Conservation (phyloP, 2,329 filamentous ascomycete genomes). For the Blumeria graminis region DNA sequence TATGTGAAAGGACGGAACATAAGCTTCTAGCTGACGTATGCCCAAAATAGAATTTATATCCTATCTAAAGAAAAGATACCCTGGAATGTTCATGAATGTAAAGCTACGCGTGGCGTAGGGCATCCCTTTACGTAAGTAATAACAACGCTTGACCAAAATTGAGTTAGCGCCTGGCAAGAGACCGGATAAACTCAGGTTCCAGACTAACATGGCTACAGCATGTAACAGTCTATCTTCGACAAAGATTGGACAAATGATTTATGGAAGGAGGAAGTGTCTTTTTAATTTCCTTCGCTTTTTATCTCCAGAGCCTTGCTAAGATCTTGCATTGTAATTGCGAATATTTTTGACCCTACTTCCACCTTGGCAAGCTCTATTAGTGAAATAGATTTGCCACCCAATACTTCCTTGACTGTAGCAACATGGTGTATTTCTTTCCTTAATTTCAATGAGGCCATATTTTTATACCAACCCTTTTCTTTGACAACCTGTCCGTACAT, state of each 20-base stretch:
- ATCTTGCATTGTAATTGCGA: background rate
- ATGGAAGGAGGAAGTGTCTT: background rate
- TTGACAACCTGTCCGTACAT: background rate
- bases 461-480: no score
- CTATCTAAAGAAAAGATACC: no score
- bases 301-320: background rate
- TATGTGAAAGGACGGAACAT: background rate
- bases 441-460: no score
- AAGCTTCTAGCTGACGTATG: no score
- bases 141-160: no score
- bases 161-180: no score
- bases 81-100: no score
- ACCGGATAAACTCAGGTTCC: no score
- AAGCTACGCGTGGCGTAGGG: no score
- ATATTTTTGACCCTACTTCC: background rate
- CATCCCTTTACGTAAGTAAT: no score
- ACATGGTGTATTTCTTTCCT: background rate
- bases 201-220: no score
- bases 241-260: background rate
- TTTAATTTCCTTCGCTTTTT: background rate
- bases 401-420: background rate
- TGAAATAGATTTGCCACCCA: background rate
- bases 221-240: background rate
- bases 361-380: background rate
- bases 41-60: no score